Evolutionary conservation across 2,329 filamentous ascomycete species (phyloP).

Genomic region (Ceratocystis papillata): DNA sequence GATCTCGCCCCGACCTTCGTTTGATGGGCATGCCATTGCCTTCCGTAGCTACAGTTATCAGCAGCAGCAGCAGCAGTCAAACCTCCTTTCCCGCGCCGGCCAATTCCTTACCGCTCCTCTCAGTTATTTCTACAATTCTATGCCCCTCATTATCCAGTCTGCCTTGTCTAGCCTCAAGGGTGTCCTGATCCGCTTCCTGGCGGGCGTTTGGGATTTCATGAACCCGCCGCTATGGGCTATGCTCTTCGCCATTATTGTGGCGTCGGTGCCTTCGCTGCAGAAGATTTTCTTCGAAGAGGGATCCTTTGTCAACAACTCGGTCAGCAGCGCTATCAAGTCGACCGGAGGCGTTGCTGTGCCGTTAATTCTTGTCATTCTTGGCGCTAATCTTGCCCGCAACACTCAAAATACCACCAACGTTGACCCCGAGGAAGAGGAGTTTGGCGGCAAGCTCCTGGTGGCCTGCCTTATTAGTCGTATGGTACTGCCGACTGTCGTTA

Average conservation of each 20-base stretch:
- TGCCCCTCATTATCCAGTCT: constrained; percentile 1
- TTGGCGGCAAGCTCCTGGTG: constrained; percentile 66
- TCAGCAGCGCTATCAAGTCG: constrained; percentile 75
- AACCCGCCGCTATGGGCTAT: constrained; percentile 97
- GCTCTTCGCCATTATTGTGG: constrained; percentile 80
- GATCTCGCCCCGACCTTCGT: not conserved
- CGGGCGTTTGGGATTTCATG: constrained; percentile 85
- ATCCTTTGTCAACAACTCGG: constrained; percentile 84
- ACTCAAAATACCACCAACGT: constrained; percentile 59
- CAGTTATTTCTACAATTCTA: not conserved
- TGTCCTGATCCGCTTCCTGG: constrained; percentile 37
- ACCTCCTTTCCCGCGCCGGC: not conserved
- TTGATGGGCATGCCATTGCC: not conserved
- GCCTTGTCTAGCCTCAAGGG: not conserved
- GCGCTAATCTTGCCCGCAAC: constrained; percentile 86
- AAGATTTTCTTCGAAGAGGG: constrained; percentile 77
- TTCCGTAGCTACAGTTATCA: constrained; percentile 11
- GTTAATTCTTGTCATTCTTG: constrained; percentile 86
- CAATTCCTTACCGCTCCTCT: not conserved
- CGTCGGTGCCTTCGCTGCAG: constrained; percentile 75
- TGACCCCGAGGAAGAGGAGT: constrained; percentile 58
- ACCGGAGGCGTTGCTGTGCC: constrained; percentile 87
- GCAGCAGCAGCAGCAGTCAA: not conserved
- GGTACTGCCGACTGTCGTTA: constrained; percentile 80
- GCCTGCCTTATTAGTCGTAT: constrained; percentile 82